Base-by-base conservation (phyloP, 2,329 filamentous ascomycete species). In the Rhynchosporium secalis region DNA sequence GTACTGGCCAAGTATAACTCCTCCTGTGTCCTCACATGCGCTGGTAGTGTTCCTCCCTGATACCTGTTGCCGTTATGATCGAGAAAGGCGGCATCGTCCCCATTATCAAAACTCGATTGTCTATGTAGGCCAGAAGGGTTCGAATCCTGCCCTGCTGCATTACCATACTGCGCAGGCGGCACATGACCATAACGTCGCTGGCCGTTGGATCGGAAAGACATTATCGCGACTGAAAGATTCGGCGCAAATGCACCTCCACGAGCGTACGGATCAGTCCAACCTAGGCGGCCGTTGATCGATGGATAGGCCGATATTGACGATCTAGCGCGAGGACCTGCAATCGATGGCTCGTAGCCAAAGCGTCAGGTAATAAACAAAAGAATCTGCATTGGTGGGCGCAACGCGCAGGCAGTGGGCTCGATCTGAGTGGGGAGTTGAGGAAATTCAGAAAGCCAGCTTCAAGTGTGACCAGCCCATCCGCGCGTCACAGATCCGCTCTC, bases 21-120 rank as follows among this genome's bases (percentile, higher is more conserved):
- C 69, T 89, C 86, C 12, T 81, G 65, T 46, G 69, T 66, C 62
- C 69, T 67, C 69, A 28, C 62, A 55, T 72, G 69, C 69, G 59
- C 56, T 36, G 66, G 49, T 58, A 71, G 70, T 62, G 73, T 69
- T 65, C 70, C 70, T 62, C 65, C 64, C 60, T 72, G 72, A 58
- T 74, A 75, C 69, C 65, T 69, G 62, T 62, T 71, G 55, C 67
- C 67, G 65, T 70, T 66, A 46, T 73, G 66, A 58, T 74, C 71
- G 69, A 83, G 80, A 68, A 86, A 84, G 55, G 78, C 76, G 54
- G 81, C 79, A 74, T 94, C 90, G 74, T 95, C 91, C 67, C 88
- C 90, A 68, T 82, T 85, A 74, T 92, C 87, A 78, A 91, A 92
- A 78, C 89, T 94, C 55, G 85, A 83, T 67, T 85, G 83, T 68